Evolutionary conservation across 1,139 yeast genomes (phyloP).

Genomic region (Ogataea hybrid): DNA sequence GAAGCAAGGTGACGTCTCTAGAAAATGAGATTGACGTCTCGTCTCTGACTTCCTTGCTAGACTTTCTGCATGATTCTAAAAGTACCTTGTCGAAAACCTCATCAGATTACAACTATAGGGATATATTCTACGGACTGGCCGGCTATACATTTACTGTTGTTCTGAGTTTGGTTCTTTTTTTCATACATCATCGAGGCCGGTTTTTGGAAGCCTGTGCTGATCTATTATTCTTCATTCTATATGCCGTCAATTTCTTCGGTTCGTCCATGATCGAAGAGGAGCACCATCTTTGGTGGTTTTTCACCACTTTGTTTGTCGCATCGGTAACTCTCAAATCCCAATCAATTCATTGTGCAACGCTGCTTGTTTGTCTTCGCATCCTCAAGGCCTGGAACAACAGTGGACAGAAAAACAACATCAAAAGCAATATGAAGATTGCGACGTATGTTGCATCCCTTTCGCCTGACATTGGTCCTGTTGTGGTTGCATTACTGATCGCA

Average conservation of each 20-base stretch:
- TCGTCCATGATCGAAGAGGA: conserved; percentile 96
- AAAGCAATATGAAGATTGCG: conserved; percentile 31
- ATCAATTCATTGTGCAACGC: conserved; percentile 26
- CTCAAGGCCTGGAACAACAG: conserved; percentile 87
- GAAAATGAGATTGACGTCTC: conserved; percentile 17
- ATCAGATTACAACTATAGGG: conserved; percentile 63
- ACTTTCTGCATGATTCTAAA: conserved; percentile 52
- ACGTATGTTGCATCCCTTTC: conserved; percentile 22
- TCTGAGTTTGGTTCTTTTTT: conserved; percentile 25
- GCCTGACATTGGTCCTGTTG: conserved; percentile 23
- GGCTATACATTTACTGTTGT: conserved; percentile 35
- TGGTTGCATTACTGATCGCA: conserved; percentile 18
- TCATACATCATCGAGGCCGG: conserved; percentile 4
- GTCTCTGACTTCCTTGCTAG: conserved; percentile 33
- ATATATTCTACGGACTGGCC: conserved; percentile 49
- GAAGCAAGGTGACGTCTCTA: conserved; percentile 16
- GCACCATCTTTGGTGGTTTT: conserved; percentile 95
- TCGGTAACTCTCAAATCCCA: neutral
- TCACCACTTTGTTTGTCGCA: conserved; percentile 38
- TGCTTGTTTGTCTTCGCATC: conserved; percentile 49
- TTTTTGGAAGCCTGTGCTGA: conserved; percentile 29
- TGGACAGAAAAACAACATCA: conserved; percentile 75
- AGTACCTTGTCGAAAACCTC: conserved; percentile 59
- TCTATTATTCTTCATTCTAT: conserved; percentile 39
- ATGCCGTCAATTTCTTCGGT: conserved; percentile 70